Evolutionary conservation across 179 eudicot genomes (phyloP).

Genomic region (Spinacia oleracea): DNA sequence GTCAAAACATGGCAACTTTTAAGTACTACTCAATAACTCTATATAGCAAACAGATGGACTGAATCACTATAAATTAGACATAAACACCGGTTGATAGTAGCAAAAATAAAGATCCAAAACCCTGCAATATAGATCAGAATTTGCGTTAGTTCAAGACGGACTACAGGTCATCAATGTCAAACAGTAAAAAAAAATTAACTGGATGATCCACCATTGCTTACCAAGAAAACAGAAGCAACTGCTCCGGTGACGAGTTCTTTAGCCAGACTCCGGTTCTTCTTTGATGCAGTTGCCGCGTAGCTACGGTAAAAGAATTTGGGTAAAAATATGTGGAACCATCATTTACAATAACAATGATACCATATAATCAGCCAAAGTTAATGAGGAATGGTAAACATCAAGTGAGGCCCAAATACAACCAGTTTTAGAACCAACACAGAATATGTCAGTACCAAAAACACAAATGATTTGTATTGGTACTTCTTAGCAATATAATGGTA

Average conservation of each 20-base stretch:
- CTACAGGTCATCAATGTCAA: neutral
- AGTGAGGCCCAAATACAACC: no score
- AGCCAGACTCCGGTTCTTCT: constrained; percentile 77
- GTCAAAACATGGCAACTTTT: constrained; percentile 18
- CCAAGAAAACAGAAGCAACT: constrained; percentile 89
- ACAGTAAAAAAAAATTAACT: neutral
- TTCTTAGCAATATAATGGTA: no score
- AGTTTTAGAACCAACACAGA: no score
- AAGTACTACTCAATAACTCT: constrained; percentile 23
- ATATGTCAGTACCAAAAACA: no score
- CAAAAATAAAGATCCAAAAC: constrained; percentile 95
- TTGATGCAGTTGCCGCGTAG: constrained; percentile 91
- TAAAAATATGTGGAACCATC: neutral
- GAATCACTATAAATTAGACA: constrained; percentile 48
- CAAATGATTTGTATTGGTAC: no score
- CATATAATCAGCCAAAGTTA: neutral
- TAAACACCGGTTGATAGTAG: constrained; percentile 90
- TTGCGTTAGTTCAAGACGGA: neutral
- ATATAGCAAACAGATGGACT: constrained; percentile 13
- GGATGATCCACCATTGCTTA: constrained; percentile 20
- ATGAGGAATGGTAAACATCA: no score
- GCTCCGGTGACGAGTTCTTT: constrained; percentile 83
- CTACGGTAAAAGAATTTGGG: constrained; percentile 35
- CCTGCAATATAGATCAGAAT: constrained; percentile 51
- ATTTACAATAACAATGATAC: neutral